Base-by-base conservation (phyloP, 169 alveolate species). In the Cryptosporidium ubiquitum region DNA sequence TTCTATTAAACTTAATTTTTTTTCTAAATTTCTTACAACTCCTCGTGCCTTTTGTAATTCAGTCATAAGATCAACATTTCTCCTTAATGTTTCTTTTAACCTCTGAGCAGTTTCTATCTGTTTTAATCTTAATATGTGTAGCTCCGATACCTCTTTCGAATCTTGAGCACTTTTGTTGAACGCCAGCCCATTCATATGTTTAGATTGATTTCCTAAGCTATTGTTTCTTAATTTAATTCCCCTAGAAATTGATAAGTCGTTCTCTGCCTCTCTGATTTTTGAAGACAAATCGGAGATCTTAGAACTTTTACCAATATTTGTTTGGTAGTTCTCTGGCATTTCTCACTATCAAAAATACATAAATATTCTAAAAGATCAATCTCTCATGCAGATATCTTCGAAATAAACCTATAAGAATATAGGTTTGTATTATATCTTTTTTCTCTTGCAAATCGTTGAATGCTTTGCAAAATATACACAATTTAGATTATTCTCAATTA, bases 61-160 rank as follows among this genome's bases (percentile, higher is more conserved):
- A 16, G 89, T 79, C 89, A 79, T 79, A 37, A 79, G 44, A 20
- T 79, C 89, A 6, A 79, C 89, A 44, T 79, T 79, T 64, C 89
- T 79, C 5, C 89, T 58, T 42, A 79, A 61, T 44, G 89, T 79
- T 44, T 79, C 89, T 66, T 79, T 79, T 64, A 79, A 39, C 23
- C 89, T 79, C 1, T 79, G 89, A 10, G 89, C 89, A 26, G 89
- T 79, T 61, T 79, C 89, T 29, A 79, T 79, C n/a, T 79, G 89
- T 64, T 79, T 79, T 40, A 79, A 18, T 61, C 89, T 57, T 61
- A 79, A 64, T 61, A 64, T 12, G 14, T 79, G 89, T 33, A 79
- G 35, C 12, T 79, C 89, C 3, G 89, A 79, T 23, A 64, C 58
- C 6, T 47, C 89, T 35, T 74, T 55, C 26, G 23, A 14, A 23